Percentiles rank a stretch among this genome's conserved stretches.
Evolutionary conservation across 2,329 filamentous ascomycete genomes (phyloP).

Genomic region (Diaporthe longicolla): DNA sequence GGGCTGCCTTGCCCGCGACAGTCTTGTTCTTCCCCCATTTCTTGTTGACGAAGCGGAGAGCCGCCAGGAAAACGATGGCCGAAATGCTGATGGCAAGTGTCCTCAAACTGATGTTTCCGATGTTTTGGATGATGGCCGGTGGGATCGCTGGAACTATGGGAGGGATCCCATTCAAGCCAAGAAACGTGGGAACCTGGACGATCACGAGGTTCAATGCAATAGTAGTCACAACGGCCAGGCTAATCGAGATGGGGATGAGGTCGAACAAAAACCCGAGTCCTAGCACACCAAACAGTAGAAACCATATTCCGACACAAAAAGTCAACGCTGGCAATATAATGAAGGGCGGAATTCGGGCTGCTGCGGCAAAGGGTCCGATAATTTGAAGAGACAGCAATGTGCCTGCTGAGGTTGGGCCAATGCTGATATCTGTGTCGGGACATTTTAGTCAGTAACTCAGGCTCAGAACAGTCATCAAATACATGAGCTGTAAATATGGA

Average conservation of each 20-base stretch:
- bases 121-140: not conserved
- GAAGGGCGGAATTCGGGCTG: slow-evolving; percentile 12
- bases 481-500: too few relatives aligned
- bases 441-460: not conserved
- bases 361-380: slow-evolving; percentile 18
- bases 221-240: not conserved
- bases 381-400: slow-evolving; percentile 26
- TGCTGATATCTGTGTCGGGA: slow-evolving; percentile 25
- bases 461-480: too few relatives aligned
- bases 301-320: slow-evolving; percentile 35
- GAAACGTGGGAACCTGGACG: slow-evolving; percentile 21
- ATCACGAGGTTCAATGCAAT: slow-evolving; percentile 19
- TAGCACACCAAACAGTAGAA: slow-evolving; percentile 30
- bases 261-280: slow-evolving; percentile 37
- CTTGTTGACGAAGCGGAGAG: not conserved
- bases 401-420: slow-evolving; percentile 28
- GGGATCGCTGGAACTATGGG: not conserved
- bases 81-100: slow-evolving; percentile 22
- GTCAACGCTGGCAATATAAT: slow-evolving; percentile 33
- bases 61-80: slow-evolving; percentile 6
- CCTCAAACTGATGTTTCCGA: slow-evolving; percentile 8
- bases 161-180: slow-evolving; percentile 28
- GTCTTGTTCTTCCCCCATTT: slow-evolving; percentile 30
- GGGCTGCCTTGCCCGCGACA: not conserved
- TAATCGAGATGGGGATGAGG: not conserved